Evolutionary conservation across 2,329 filamentous ascomycete genomes (phyloP).

Genomic region (Pseudocercospora pini-densiflorae): DNA sequence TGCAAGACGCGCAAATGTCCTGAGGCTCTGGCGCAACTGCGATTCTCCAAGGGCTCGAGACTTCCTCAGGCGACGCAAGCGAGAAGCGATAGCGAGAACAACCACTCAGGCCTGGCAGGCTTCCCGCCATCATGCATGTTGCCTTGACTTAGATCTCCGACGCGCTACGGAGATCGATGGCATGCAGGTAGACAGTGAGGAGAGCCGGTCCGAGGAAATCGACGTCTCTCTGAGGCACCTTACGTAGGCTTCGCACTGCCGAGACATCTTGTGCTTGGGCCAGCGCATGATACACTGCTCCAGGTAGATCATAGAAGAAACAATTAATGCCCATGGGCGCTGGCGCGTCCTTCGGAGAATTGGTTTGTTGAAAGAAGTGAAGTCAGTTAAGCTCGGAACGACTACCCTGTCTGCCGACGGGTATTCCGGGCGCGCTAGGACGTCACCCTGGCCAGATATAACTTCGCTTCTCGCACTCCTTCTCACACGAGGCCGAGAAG

Average conservation of each 20-base stretch:
- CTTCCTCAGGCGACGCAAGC: neutral
- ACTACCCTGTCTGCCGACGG: neutral
- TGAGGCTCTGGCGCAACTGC: slow-evolving; percentile 1
- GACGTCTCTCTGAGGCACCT: slow-evolving; percentile 2
- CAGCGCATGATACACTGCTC: neutral
- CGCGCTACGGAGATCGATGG: slow-evolving; percentile 25
- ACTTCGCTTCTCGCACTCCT: slow-evolving; percentile 4
- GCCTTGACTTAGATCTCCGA: slow-evolving; percentile 23
- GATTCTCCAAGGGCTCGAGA: neutral
- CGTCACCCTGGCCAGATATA: neutral
- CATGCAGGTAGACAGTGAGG: slow-evolving; percentile 22
- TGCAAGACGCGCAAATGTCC: neutral
- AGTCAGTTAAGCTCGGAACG: slow-evolving; percentile 1
- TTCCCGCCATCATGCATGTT: slow-evolving; percentile 16
- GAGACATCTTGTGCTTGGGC: neutral
- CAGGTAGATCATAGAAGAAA: neutral
- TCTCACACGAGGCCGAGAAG: neutral
- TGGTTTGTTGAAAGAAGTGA: slow-evolving; percentile 1
- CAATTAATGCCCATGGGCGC: neutral
- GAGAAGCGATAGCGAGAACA: slow-evolving; percentile 7
- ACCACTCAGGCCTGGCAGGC: slow-evolving; percentile 13
- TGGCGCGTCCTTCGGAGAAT: slow-evolving; percentile 3
- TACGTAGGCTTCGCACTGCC: slow-evolving; percentile 7
- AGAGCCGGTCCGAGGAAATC: slow-evolving; percentile 23
- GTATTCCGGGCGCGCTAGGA: neutral